Percentiles rank a stretch among this genome's conserved stretches.
phyloP scores from a whole-genome alignment of 768 basidiomycete species.

The Tylopilus subfusipes region DNA sequence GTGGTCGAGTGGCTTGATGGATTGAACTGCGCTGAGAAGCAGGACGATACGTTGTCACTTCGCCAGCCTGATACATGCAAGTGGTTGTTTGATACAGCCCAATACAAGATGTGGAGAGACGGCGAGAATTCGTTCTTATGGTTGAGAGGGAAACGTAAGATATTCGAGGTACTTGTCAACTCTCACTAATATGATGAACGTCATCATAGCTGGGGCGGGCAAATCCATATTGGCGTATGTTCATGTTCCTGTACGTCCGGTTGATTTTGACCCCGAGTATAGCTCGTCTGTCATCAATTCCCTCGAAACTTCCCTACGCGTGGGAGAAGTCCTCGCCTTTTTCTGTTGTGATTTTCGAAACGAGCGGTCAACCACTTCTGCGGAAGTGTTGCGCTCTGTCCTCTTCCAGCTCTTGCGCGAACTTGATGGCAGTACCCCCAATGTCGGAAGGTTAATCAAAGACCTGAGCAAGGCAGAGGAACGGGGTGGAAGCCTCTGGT shows the following conservation, averaged over 20 bases:
- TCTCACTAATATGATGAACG: too few species aligned
- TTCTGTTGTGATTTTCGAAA: background rate
- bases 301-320: background rate
- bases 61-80: background rate
- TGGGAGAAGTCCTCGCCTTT: background rate
- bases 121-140: background rate
- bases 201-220: too few species aligned
- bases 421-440: background rate
- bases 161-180: too few species aligned
- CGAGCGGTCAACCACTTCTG: background rate
- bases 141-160: background rate
- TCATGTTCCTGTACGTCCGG: too few species aligned
- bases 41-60: background rate
- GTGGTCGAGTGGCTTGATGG: background rate
- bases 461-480: background rate
- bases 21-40: background rate
- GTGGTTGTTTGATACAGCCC: background rate
- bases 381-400: slow-evolving; percentile 1
- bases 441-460: background rate
- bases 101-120: background rate
- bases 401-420: background rate
- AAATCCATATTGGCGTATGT: too few species aligned
- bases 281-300: background rate
- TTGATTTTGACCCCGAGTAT: too few species aligned
- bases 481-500: background rate